Base-by-base conservation (phyloP, 148 eudicot species). In the Cornus florida region DNA sequence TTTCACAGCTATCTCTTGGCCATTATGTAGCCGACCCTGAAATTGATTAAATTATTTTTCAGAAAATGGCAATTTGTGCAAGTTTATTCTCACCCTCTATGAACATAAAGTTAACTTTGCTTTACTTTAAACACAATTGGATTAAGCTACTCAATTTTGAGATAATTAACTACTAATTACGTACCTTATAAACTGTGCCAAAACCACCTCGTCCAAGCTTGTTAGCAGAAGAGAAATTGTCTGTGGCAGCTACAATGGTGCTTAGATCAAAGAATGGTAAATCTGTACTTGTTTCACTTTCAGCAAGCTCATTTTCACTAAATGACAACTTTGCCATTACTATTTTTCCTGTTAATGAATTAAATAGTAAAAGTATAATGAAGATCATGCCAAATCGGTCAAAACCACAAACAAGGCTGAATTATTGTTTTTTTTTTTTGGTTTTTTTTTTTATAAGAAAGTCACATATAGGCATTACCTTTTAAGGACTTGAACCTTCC, bases 1-100 rank as follows among this genome's bases (percentile, higher is more conserved):
- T 80, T 89, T 89, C 5, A 89, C 87, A 12, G 90, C 92, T 46
- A 87, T 86, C 86, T 89, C 90, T 77, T 79, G 86, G 70, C 92
- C 91, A 71, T 38, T 24, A 20, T 19, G 7, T 48, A 68, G 73
- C 50, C 11, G 70, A 22, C 89, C 89, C 89, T 87, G 71, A 70
- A 62, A 62, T 6, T 17, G 10, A 19, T 53, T 53, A 62, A 62
- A 1, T n/a, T 62, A 20, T 62, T 62, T 17, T 17, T 62, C 22
- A 62, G 7, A n/a, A 2, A n/a, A 4, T 62, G 66, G 7, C 23
- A 20, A 17, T 62, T 3, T 62, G 59, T 12, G 19, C 19, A 11
- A 53, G 59, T 12, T 14, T 14, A 53, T 19, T 53, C 59, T 35
- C 38, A 35, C 4, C 38, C 38, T 35, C 3, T 35, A 35, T 2